Evolutionary conservation across 345 rosid genomes (phyloP), one percentile per base, ranked within the genome.

Genomic region (Sonneratia alba): DNA sequence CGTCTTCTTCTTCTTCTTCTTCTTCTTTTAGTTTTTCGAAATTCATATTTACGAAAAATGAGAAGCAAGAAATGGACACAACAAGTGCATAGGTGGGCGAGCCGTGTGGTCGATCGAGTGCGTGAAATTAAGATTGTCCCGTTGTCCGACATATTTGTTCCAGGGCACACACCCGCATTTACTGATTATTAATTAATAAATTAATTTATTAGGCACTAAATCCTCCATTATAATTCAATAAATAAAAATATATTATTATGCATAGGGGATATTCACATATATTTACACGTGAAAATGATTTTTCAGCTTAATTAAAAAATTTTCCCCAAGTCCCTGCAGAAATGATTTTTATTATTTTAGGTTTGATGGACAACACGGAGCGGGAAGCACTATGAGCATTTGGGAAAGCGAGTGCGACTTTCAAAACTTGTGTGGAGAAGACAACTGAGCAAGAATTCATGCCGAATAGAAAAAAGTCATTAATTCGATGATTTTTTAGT

Each of bases 381-480:
- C 79, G 83, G 67, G 79, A 84, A 77, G 79, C 85, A 81, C 82
- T 19, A 74, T 47, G 56, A 73, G 77, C 83, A 69, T 76, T 27
- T 83, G 80, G 79, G 77, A 34, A 57, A 51, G 81, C 43, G 78
- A 63, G 43, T 45, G 16, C 22, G 67, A 61, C 37, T 16, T 14
- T 12, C 32, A 55, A 65, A 75, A 51, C 66, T 65, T 37, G 19
- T 38, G 19, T 71, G 24, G 16, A 66, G 47, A 61, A 27, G 1
- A 27, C 32, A 27, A 27, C 32, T 1, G 32, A 27, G 32, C 32
- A 27, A 27, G 32, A 27, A 27, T 0, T 27, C 32, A 27, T 27
- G 32, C 32, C 32, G 32, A 27, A 27, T 27, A 1, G 32, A 27
- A 27, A 27, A 27, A 27, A 27, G 32, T 27, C 32, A 27, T 1